Percentiles rank a stretch among this genome's conserved stretches.
phyloP scores from a whole-genome alignment of 768 basidiomycete genomes.

The Gloeopeniophorella convolvens region DNA sequence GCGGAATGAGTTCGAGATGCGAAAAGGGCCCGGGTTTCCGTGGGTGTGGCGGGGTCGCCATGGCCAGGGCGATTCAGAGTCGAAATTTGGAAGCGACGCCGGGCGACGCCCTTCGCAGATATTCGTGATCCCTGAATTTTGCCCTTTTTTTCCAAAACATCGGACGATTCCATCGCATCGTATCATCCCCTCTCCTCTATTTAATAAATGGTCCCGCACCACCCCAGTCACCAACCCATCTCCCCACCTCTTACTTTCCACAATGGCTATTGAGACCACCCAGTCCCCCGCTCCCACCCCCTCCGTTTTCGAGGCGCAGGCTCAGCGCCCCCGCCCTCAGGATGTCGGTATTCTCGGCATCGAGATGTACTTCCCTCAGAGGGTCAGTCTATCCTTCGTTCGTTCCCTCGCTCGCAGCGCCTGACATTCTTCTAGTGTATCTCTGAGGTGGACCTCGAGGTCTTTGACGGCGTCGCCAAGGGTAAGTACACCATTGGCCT shows the following conservation, averaged over 20 bases:
- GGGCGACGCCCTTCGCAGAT: no score
- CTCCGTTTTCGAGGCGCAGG: conserved; percentile 19
- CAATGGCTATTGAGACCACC: conserved; percentile 21
- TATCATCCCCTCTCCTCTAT: conserved; percentile 1
- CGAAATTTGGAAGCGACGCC: no score
- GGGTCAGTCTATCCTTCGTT: background rate
- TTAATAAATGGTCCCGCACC: conserved; percentile 6
- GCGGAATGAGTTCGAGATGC: background rate
- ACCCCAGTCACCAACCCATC: background rate
- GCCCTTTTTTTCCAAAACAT: conserved; percentile 19
- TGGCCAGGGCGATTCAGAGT: no score
- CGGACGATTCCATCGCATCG: conserved; percentile 15
- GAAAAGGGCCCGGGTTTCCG: no score
- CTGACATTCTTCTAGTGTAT: conserved; percentile 57
- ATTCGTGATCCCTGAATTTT: background rate
- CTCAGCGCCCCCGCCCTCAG: conserved; percentile 19
- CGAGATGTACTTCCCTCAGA: conserved; percentile 22
- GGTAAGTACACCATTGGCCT: conserved; percentile 99
- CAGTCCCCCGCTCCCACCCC: conserved; percentile 4
- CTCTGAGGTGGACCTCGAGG: conserved; percentile 78
- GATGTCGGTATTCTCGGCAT: conserved; percentile 23
- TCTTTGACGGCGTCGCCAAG: conserved; percentile 31
- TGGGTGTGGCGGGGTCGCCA: no score
- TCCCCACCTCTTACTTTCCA: background rate
- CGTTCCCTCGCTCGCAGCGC: background rate